Evolutionary conservation across 805 yeast genomes (phyloP), one percentile per base, ranked within the genome.

Genomic region (Teunomyces panamensis): DNA sequence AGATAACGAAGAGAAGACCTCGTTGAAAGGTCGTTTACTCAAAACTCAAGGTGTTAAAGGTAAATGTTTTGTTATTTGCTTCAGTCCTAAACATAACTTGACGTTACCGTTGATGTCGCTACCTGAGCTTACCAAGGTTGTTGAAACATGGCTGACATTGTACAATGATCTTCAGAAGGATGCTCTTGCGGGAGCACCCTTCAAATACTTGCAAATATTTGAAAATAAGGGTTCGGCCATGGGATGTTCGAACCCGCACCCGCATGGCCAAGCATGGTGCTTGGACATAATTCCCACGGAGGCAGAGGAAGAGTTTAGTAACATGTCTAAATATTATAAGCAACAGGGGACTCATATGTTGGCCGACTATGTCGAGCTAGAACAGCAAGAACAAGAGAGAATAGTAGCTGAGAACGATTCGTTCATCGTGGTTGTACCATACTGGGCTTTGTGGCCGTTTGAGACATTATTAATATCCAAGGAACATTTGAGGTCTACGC

Each of bases 371-470:
- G 84, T 81, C 10, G 57, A 69, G 43, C 59, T 80, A 41, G 89
- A 84, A 63, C 56, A 81, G 30, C 59, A 69, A 34, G 79, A 79
- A 51, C 65, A 66, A 43, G 68, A 70, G 47, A 75, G 91, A 49
- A 54, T 83, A 30, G 83, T 85, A 10, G 69, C 74, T 17, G 75
- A 77, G 47, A 85, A 85, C 59, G 87, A 79, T 49, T 70, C 81
- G 3, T 85, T 85, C 54, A 56, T 85, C 17, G 87, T 78, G 4
- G 80, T 85, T 9, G 89, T 85, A 14, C 91, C 91, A 46, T 85
- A 81, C 61, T 85, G 92, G 92, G 91, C 90, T 5, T 73, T 81
- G 30, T 85, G 91, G 91, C 92, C 92, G 11, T 85, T 84, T 60
- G 90, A 85, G 65, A 81, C 88, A 5, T 65, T 85, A 67, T 67